These are phyloP conservation scores for Hymenoscyphus fructigenus DNA, from an alignment of 2,329 filamentous ascomycete species.

Conservation along the genomic window DNA sequence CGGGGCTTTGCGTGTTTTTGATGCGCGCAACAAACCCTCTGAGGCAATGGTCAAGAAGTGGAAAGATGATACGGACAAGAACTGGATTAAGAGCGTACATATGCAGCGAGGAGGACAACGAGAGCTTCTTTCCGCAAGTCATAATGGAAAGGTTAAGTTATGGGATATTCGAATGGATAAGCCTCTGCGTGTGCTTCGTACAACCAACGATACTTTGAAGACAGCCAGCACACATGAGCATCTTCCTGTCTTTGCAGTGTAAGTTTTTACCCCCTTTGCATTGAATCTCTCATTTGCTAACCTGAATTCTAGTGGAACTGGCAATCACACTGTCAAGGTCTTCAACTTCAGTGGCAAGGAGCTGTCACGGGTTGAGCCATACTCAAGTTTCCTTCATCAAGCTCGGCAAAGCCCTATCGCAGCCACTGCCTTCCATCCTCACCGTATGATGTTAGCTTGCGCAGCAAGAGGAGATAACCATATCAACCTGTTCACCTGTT, in stretches of 20 bases:
- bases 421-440: conserved; percentile 90
- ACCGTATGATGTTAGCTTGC: conserved; percentile 86
- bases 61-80: conserved; percentile 81
- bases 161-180: conserved; percentile 93
- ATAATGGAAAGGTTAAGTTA: conserved; percentile 89
- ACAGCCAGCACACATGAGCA: conserved; percentile 94
- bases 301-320: conserved; percentile 66
- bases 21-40: conserved; percentile 78
- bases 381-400: conserved; percentile 82
- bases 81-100: conserved; percentile 95
- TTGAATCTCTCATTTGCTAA: conserved; percentile 24
- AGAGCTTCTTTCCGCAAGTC: conserved; percentile 85
- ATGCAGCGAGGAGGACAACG: conserved; percentile 94
- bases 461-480: conserved; percentile 85
- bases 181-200: conserved; percentile 70
- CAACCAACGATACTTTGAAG: conserved; percentile 74
- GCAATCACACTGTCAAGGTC: conserved; percentile 82
- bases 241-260: conserved; percentile 91
- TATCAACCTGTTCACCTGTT: conserved; percentile 82
- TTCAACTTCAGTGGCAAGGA: conserved; percentile 84
- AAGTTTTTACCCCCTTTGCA: conserved; percentile 45
- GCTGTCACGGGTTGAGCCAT: conserved; percentile 83
- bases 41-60: conserved; percentile 95
- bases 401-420: conserved; percentile 80
- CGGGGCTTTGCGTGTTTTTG: conserved; percentile 90